A percentile compares a stretch with the other conserved stretches of the same genome.
Conservation (phyloP, 306 rosid species). For the Albizia julibrissin region DNA sequence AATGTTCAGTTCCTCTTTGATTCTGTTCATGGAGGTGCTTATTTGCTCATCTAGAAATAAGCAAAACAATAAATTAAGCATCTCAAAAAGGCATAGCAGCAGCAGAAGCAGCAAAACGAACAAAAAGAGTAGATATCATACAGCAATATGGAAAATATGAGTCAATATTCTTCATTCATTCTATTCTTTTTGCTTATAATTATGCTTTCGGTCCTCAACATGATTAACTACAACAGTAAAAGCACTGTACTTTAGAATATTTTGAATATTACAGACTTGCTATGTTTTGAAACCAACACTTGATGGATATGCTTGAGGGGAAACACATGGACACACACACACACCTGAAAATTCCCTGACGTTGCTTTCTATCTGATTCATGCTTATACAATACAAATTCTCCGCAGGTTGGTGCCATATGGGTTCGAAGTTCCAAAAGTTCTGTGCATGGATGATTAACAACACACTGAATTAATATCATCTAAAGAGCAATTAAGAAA, state of each 20-base stretch:
- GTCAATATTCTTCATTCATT: slow-evolving; percentile 11
- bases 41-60: slow-evolving; percentile 46
- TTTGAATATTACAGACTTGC: background rate
- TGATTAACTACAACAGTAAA: slow-evolving; percentile 20
- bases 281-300: background rate
- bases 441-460: slow-evolving; percentile 27
- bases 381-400: slow-evolving; percentile 46
- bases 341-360: slow-evolving; percentile 49
- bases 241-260: slow-evolving; percentile 3
- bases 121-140: background rate
- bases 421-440: slow-evolving; percentile 57
- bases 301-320: background rate
- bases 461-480: slow-evolving; percentile 24
- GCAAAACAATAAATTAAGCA: background rate
- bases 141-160: background rate
- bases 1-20: slow-evolving; percentile 45
- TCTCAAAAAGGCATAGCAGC: background rate
- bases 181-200: slow-evolving; percentile 25
- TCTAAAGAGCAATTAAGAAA: slow-evolving; percentile 5
- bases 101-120: slow-evolving; percentile 15
- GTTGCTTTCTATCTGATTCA: slow-evolving; percentile 51
- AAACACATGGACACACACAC: background rate
- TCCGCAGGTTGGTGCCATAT: slow-evolving; percentile 54
- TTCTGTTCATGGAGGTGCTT: slow-evolving; percentile 46
- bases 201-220: slow-evolving; percentile 29